Evolutionary conservation across 1,284 basidiomycete genomes (phyloP).

Genomic region (Veloboletus limbatus): DNA sequence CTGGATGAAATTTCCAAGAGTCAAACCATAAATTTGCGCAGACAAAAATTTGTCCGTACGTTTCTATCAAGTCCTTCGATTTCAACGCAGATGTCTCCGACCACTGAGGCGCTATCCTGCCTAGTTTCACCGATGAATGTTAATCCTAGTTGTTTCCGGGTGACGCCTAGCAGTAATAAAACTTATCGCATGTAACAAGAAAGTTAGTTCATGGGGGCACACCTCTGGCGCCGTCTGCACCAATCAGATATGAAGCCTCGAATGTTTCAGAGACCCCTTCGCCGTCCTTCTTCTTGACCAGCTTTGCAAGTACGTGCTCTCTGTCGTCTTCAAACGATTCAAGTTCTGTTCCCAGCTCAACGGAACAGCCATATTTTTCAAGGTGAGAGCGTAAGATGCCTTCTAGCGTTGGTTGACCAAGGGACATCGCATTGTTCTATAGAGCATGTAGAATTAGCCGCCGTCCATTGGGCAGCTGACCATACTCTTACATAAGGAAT

Average conservation of each 20-base stretch:
- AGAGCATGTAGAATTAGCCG: background rate
- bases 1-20: constrained; percentile 14
- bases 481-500: constrained; percentile 22
- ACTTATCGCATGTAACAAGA: no score
- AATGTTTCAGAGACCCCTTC: constrained; percentile 18
- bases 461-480: background rate
- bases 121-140: constrained; percentile 45
- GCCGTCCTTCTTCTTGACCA: constrained; percentile 20
- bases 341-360: constrained; percentile 36
- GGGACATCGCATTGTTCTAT: constrained; percentile 13
- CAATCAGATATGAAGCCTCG: constrained; percentile 35
- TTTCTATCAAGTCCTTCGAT: constrained; percentile 33
- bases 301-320: constrained; percentile 23
- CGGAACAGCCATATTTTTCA: constrained; percentile 21
- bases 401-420: constrained; percentile 37
- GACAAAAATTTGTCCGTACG: constrained; percentile 24
- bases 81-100: constrained; percentile 42
- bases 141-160: constrained; percentile 45
- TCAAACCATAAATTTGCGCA: background rate
- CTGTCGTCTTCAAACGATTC: constrained; percentile 32
- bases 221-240: constrained; percentile 40
- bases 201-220: no score
- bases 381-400: constrained; percentile 33
- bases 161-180: constrained; percentile 22
- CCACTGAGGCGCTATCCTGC: constrained; percentile 33